phyloP scores from a whole-genome alignment of 352 stramenopile species.

The Pythium vanterpoolii region DNA sequence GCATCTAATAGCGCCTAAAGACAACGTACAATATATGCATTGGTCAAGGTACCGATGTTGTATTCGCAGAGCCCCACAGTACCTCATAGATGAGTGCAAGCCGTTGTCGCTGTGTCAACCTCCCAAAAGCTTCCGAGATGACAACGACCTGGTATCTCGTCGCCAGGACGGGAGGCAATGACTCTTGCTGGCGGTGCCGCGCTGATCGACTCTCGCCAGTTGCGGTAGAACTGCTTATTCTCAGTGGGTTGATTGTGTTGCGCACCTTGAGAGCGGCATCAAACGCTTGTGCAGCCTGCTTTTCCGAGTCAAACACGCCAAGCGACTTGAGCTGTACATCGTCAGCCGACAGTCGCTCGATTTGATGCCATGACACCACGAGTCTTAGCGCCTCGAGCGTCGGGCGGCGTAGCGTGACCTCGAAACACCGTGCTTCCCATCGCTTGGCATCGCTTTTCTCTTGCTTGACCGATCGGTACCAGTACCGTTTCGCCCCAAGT shows the following conservation, averaged over 20 bases:
- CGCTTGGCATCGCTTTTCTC: conserved; percentile 48
- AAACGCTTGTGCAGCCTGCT: conserved; percentile 32
- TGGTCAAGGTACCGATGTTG: too few species aligned
- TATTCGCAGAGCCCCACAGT: background rate
- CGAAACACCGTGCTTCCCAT: conserved; percentile 59
- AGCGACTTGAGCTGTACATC: conserved; percentile 49
- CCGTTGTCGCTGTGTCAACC: conserved; percentile 39
- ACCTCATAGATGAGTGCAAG: conserved; percentile 44
- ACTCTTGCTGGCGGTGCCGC: background rate
- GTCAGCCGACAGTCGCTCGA: conserved; percentile 33
- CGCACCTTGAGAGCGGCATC: conserved; percentile 26
- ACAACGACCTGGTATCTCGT: conserved; percentile 47
- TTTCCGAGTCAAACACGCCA: conserved; percentile 62
- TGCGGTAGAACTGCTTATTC: background rate
- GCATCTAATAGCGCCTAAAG: conserved; percentile 11
- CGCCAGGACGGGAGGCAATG: conserved; percentile 28
- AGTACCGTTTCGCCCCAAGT: conserved; percentile 61
- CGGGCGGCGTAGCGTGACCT: conserved; percentile 48
- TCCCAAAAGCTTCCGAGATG: conserved; percentile 50
- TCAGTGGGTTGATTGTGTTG: conserved; percentile 25
- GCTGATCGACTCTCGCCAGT: background rate
- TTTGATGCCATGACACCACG: conserved; percentile 29
- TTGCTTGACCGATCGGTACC: conserved; percentile 63
- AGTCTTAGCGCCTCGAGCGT: conserved; percentile 15
- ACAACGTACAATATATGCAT: background rate